Percentiles rank a stretch among this genome's conserved stretches.
These are phyloP conservation scores for Nematocida ausubeli DNA, from an alignment of 371 early-diverging fungal genomes.

Conservation along the genomic window DNA sequence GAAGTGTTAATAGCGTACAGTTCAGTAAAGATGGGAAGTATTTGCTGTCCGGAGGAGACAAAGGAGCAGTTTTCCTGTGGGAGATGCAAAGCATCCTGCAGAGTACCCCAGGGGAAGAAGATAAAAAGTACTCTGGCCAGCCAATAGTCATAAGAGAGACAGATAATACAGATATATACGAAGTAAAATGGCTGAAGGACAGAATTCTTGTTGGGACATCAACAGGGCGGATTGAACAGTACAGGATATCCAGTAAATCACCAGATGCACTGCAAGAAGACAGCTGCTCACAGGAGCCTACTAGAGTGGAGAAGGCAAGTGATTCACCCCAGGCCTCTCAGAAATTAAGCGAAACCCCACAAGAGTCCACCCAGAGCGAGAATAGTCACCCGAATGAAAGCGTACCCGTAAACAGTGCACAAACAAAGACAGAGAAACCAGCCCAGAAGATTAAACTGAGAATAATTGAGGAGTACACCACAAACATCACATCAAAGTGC, in stretches of 20 bases:
- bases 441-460: neutral
- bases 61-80: slow-evolving; percentile 61
- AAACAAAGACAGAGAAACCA: neutral
- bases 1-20: slow-evolving; percentile 63
- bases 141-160: slow-evolving; percentile 40
- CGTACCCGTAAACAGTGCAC: neutral
- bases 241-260: neutral
- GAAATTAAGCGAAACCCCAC: neutral
- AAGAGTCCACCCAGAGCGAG: neutral
- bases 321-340: neutral
- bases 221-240: slow-evolving; percentile 42
- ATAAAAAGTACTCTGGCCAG: slow-evolving; percentile 22
- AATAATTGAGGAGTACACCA: neutral
- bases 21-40: slow-evolving; percentile 49
- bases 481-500: slow-evolving; percentile 1
- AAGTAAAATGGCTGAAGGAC: slow-evolving; percentile 56
- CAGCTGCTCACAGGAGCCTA: neutral
- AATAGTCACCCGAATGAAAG: neutral
- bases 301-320: neutral
- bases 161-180: slow-evolving; percentile 66
- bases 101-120: slow-evolving; percentile 9
- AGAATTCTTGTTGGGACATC: slow-evolving; percentile 56
- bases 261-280: too few species aligned
- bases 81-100: slow-evolving; percentile 9
- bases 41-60: slow-evolving; percentile 64